Evolutionary conservation across 352 stramenopile species (phyloP).

Genomic region (Globisporangium emineosum): DNA sequence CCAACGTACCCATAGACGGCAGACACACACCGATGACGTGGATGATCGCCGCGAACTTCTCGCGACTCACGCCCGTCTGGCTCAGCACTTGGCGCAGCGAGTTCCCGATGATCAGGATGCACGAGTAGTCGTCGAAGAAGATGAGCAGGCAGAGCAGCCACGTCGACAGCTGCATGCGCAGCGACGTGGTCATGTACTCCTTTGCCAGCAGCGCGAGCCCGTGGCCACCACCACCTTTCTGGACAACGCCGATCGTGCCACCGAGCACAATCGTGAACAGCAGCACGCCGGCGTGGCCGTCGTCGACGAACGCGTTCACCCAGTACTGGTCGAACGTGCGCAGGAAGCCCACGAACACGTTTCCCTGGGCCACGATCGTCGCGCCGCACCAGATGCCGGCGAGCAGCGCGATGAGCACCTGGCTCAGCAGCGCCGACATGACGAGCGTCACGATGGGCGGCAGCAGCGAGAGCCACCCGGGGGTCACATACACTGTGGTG

Average conservation of each 20-base stretch:
- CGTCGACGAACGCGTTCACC: slow-evolving; percentile 75
- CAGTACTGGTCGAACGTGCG: slow-evolving; percentile 89
- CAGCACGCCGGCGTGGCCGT: slow-evolving; percentile 82
- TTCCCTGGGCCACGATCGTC: slow-evolving; percentile 75
- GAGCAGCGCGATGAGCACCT: slow-evolving; percentile 82
- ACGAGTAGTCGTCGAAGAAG: slow-evolving; percentile 93
- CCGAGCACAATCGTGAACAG: slow-evolving; percentile 89
- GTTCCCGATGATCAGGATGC: slow-evolving; percentile 89
- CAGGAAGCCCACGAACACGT: slow-evolving; percentile 73
- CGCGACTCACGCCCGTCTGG: slow-evolving; percentile 77
- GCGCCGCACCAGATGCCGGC: slow-evolving; percentile 86
- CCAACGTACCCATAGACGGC: slow-evolving; percentile 74
- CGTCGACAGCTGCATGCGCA: slow-evolving; percentile 82
- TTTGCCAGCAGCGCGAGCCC: slow-evolving; percentile 78
- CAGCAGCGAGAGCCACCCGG: slow-evolving; percentile 71
- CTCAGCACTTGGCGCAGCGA: slow-evolving; percentile 80
- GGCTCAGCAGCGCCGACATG: slow-evolving; percentile 63
- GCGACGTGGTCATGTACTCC: slow-evolving; percentile 77
- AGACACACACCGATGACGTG: slow-evolving; percentile 86
- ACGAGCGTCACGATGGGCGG: slow-evolving; percentile 74
- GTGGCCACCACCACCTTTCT: slow-evolving; percentile 84
- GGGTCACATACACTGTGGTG: slow-evolving; percentile 52
- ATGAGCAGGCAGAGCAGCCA: slow-evolving; percentile 84
- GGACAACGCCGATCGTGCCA: slow-evolving; percentile 86
- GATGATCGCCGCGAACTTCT: slow-evolving; percentile 90